A percentile compares a stretch with the other conserved stretches of the same genome.
These are phyloP conservation scores for Cenococcum geophilum DNA, from an alignment of 495 filamentous ascomycete species.

Conservation along the genomic window DNA sequence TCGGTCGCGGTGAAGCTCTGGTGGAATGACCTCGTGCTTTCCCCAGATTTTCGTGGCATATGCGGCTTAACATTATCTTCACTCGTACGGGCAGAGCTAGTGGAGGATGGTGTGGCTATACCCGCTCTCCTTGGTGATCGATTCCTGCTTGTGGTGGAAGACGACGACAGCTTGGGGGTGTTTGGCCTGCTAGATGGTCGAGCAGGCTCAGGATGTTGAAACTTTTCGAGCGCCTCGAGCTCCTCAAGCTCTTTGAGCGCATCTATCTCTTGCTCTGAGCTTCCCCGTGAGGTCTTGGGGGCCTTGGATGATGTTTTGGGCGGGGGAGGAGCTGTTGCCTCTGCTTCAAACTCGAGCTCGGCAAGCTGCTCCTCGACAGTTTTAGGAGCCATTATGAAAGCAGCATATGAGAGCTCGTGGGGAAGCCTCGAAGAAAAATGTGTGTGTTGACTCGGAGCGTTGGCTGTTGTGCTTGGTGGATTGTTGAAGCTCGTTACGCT, in stretches of 20 bases:
- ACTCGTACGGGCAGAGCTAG: conserved; percentile 42
- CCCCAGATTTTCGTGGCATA: conserved; percentile 59
- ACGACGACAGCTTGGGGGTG: conserved; percentile 66
- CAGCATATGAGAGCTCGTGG: background rate
- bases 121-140: conserved; percentile 53
- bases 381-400: conserved; percentile 19
- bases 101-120: conserved; percentile 51
- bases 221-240: conserved; percentile 65
- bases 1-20: conserved; percentile 42
- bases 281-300: conserved; percentile 39
- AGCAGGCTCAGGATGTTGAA: conserved; percentile 21
- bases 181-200: conserved; percentile 62
- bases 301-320: conserved; percentile 31
- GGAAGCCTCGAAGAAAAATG: background rate
- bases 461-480: background rate
- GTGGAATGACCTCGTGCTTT: conserved; percentile 65
- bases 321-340: conserved; percentile 22
- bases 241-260: conserved; percentile 57
- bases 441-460: background rate
- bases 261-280: conserved; percentile 23
- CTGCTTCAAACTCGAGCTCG: conserved; percentile 28
- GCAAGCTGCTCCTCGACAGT: conserved; percentile 32
- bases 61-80: conserved; percentile 50
- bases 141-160: conserved; percentile 48
- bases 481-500: background rate